These are phyloP conservation scores for Tremellales sp. DNA, from an alignment of 1,284 basidiomycete genomes.

Conservation along the genomic window DNA sequence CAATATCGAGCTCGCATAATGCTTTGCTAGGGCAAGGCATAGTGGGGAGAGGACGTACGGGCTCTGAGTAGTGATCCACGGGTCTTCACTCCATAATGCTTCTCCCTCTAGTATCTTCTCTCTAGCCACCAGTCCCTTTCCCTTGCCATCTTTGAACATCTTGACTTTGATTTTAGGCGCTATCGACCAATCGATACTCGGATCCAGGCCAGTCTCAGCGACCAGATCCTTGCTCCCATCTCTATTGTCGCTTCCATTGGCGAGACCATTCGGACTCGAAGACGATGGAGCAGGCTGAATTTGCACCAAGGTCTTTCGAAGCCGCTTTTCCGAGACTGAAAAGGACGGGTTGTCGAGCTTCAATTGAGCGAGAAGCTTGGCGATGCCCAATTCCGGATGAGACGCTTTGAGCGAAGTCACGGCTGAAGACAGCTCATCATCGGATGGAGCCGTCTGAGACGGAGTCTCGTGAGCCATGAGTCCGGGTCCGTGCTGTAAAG, in stretches of 20 bases:
- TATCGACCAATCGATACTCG: constrained; percentile 61
- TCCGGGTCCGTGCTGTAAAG: no score
- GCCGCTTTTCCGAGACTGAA: constrained; percentile 75
- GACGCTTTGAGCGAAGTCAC: constrained; percentile 52
- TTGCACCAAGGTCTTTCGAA: constrained; percentile 57
- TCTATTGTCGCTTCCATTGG: constrained; percentile 5
- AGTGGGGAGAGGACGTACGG: constrained; percentile 29
- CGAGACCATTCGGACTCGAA: constrained; percentile 19
- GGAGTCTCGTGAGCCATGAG: no score
- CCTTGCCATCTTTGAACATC: constrained; percentile 67
- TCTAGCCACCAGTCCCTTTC: constrained; percentile 75
- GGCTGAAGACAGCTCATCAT: constrained; percentile 52
- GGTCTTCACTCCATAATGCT: constrained; percentile 70
- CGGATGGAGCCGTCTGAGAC: constrained; percentile 22
- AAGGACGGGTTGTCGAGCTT: constrained; percentile 61
- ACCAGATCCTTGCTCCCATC: constrained; percentile 41
- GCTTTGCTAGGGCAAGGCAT: not conserved
- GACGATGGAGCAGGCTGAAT: constrained; percentile 21
- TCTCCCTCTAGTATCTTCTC: constrained; percentile 66
- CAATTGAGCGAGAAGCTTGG: constrained; percentile 64
- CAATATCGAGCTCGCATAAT: not conserved
- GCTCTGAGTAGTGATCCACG: constrained; percentile 46
- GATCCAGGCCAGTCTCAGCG: constrained; percentile 64
- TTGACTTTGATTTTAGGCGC: constrained; percentile 63
- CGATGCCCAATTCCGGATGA: constrained; percentile 63